Conservation (phyloP, 306 rosid genomes). For the Neltuma alba region DNA sequence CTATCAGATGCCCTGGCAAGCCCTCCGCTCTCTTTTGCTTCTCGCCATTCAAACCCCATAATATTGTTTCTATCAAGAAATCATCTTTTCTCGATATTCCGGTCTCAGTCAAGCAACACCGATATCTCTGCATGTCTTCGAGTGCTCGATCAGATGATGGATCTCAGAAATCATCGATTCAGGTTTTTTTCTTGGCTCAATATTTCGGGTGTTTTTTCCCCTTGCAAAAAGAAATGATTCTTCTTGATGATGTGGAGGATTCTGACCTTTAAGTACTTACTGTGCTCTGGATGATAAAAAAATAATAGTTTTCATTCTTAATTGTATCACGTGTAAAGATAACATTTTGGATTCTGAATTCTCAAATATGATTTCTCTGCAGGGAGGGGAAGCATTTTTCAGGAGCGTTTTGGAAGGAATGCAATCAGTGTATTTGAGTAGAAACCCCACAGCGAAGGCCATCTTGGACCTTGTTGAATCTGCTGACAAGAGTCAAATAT, state of each 20-base stretch:
- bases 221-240: not conserved
- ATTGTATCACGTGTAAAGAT: not conserved
- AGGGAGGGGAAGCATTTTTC: slow-evolving; percentile 79
- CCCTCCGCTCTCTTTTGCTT: slow-evolving; percentile 26
- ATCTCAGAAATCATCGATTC: slow-evolving; percentile 42
- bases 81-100: slow-evolving; percentile 15
- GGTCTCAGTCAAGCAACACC: slow-evolving; percentile 31
- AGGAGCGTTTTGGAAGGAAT: slow-evolving; percentile 74
- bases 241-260: not conserved
- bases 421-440: slow-evolving; percentile 75
- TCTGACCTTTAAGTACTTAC: not conserved
- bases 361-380: slow-evolving; percentile 23
- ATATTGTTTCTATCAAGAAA: slow-evolving; percentile 29
- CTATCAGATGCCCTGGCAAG: slow-evolving; percentile 25
- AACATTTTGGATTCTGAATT: slow-evolving; percentile 6
- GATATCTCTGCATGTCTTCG: slow-evolving; percentile 39
- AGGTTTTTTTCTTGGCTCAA: slow-evolving; percentile 47
- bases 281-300: not conserved
- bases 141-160: slow-evolving; percentile 41
- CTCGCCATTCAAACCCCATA: slow-evolving; percentile 31
- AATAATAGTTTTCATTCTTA: not conserved
- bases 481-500: slow-evolving; percentile 50
- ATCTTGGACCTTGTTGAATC: slow-evolving; percentile 82
- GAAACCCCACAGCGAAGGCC: slow-evolving; percentile 90
- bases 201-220: not conserved